These are phyloP conservation scores for Plantago elongata DNA, from an alignment of 257 asterid genomes.

Conservation along the genomic window DNA sequence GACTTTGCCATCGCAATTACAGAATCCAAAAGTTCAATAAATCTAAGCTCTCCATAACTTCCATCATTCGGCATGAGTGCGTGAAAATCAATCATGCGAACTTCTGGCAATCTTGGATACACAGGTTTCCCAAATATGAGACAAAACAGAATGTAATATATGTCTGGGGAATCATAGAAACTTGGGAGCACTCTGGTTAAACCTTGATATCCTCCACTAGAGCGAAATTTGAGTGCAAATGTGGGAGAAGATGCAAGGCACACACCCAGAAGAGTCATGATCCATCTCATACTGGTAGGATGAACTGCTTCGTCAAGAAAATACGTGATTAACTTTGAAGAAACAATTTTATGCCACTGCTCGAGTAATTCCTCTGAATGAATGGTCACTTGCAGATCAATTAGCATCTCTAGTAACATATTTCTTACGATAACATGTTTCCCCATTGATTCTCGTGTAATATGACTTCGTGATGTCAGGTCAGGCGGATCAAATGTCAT, in stretches of 20 bases:
- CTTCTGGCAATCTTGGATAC: slow-evolving; percentile 98
- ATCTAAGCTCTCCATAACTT: slow-evolving; percentile 69
- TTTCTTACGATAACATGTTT: slow-evolving; percentile 97
- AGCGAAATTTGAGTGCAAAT: slow-evolving; percentile 85
- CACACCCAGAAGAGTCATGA: slow-evolving; percentile 97
- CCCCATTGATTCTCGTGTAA: slow-evolving; percentile 86
- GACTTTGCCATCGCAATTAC: slow-evolving; percentile 97
- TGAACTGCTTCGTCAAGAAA: slow-evolving; percentile 98
- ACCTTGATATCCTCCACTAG: slow-evolving; percentile 98
- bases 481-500: slow-evolving; percentile 98
- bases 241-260: slow-evolving; percentile 95
- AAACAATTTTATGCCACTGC: slow-evolving; percentile 98
- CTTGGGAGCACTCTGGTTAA: slow-evolving; percentile 92
- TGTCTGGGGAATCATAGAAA: slow-evolving; percentile 96
- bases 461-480: slow-evolving; percentile 52
- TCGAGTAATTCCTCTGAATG: slow-evolving; percentile 93
- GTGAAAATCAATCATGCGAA: slow-evolving; percentile 96
- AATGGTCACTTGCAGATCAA: slow-evolving; percentile 95
- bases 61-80: slow-evolving; percentile 94
- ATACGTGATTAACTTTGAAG: slow-evolving; percentile 82
- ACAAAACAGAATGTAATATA: slow-evolving; percentile 91
- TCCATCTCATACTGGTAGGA: slow-evolving; percentile 99
- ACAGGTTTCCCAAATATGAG: slow-evolving; percentile 94
- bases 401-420: slow-evolving; percentile 98
- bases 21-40: slow-evolving; percentile 79